Base-by-base conservation (phyloP, 2,329 filamentous ascomycete species). In the Cladosporium sp. region DNA sequence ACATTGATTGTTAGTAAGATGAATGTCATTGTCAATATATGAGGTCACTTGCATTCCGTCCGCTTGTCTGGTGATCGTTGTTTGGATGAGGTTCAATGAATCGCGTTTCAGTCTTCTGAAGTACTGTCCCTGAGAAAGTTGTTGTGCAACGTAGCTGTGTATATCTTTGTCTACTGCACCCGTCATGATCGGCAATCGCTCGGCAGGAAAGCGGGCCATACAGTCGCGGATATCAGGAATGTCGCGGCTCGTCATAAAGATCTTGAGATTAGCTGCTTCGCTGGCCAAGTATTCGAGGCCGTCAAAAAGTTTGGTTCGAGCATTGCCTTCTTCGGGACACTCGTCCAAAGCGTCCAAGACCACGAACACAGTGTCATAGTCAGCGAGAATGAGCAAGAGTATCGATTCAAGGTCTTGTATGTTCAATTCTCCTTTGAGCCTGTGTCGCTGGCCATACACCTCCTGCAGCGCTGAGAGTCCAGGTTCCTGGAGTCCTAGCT, bases 401-500 rank as follows among this genome's bases (percentile, higher is more conserved):
- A 41, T 41, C 14, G 15, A 41, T 41, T 41, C 38, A 15, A 41
- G 38, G 15, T 15, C 18, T 15, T 18, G 38, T 6, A 41, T 15
- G 14, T 18, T 41, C 14, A 41, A 5, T 18, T 15, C 15, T 15
- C 38, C 38, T 41, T 41, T 15, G 38, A 41, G 15, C 14, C n/a
- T 41, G 15, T 41, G 38, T 15, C 38, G 38, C 15, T 18, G 38
- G 5, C n/a, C 38, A 18, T 41, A n/a, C 6, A 8, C 6, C 14
- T 41, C 38, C 15, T 15, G 14, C 7, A 41, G 38, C 14, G 7
- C 15, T 8, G 38, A 15, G 15, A 41, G 38, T 6, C 38, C 38
- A 18, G 14, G 14, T 41, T 41, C 38, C 8, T 41, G 38, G 14
- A 15, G 15, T 15, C 67, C 68, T 6, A 74, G 66, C 54, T 73